These are phyloP conservation scores for Kodamaea sp. DNA, from an alignment of 1,139 yeast species.

Conservation along the genomic window DNA sequence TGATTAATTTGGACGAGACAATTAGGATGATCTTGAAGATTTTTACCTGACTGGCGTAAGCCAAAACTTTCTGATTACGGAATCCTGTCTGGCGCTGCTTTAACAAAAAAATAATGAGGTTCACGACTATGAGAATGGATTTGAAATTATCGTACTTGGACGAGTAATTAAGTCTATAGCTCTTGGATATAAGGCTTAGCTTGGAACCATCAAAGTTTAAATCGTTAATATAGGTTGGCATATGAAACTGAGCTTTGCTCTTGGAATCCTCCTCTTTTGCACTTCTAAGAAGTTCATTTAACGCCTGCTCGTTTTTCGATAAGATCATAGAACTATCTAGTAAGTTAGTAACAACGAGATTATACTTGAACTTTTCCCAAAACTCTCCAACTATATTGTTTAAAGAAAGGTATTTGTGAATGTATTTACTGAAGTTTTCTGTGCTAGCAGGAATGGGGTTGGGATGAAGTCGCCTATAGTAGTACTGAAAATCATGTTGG, in stretches of 20 bases:
- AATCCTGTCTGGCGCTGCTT: slow-evolving; percentile 19
- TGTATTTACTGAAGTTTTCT: slow-evolving; percentile 28
- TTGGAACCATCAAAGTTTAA: slow-evolving; percentile 18
- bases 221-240: slow-evolving; percentile 10
- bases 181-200: slow-evolving; percentile 10
- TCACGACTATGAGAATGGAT: slow-evolving; percentile 18
- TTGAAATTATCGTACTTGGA: slow-evolving; percentile 12
- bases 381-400: slow-evolving; percentile 22
- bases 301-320: slow-evolving; percentile 44
- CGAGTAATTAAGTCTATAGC: slow-evolving; percentile 12
- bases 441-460: slow-evolving; percentile 18
- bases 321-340: slow-evolving; percentile 46
- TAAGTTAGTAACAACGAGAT: slow-evolving; percentile 40
- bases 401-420: slow-evolving; percentile 29
- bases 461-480: slow-evolving; percentile 11
- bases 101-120: slow-evolving; percentile 27
- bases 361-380: slow-evolving; percentile 48
- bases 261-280: background rate
- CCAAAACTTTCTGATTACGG: slow-evolving; percentile 3
- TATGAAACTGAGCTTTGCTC: background rate
- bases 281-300: slow-evolving; percentile 12
- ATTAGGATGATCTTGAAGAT: slow-evolving; percentile 38
- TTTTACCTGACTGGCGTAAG: slow-evolving; percentile 14
- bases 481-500: slow-evolving; percentile 13
- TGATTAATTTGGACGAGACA: slow-evolving; percentile 31